Conservation (phyloP, 208 protist species). For the Leishmania major region DNA sequence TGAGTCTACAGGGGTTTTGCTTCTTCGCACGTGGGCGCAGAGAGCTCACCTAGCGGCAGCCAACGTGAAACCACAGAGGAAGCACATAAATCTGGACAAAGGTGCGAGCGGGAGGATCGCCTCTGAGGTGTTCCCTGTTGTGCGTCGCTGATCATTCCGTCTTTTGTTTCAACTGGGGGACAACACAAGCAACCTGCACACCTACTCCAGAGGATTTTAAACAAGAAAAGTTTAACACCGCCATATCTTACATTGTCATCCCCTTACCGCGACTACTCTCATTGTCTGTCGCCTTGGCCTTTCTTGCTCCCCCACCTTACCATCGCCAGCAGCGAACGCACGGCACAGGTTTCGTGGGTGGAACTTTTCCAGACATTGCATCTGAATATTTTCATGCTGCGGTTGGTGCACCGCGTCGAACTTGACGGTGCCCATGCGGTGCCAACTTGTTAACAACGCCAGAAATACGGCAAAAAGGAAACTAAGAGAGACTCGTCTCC, state of each 20-base stretch:
- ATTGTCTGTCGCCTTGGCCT: background rate
- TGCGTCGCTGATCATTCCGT: background rate
- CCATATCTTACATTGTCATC: background rate
- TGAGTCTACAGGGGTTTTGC: background rate
- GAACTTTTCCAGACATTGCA: background rate
- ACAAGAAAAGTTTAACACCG: background rate
- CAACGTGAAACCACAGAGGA: background rate
- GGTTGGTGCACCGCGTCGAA: background rate
- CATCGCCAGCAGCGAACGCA: background rate
- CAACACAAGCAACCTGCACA: background rate
- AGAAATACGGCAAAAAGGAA: background rate
- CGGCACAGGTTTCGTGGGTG: background rate
- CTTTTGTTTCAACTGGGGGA: background rate
- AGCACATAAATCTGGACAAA: background rate
- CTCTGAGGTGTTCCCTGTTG: background rate
- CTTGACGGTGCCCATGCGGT: background rate
- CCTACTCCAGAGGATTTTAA: background rate
- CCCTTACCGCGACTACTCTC: background rate
- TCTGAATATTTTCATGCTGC: background rate
- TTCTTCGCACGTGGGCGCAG: background rate
- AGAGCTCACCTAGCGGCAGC: background rate
- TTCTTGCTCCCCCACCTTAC: background rate
- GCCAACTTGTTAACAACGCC: background rate
- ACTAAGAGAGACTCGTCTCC: background rate
- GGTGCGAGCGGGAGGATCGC: background rate